Base-by-base conservation (phyloP, 805 yeast genomes). In the Limtongia smithiae region DNA sequence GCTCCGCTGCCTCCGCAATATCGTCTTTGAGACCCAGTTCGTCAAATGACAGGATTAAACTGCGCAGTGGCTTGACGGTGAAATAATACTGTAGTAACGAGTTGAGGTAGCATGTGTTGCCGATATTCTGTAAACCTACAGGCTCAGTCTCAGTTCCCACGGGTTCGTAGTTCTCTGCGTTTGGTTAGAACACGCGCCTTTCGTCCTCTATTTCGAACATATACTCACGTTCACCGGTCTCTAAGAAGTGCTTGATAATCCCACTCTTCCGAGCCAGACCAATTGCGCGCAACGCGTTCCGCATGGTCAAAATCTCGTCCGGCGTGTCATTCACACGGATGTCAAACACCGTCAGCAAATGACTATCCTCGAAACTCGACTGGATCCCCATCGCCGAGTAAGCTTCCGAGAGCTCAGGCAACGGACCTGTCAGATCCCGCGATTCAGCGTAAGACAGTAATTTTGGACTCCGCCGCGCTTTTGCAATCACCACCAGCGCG, bases 101-200 rank as follows among this genome's bases (percentile, higher is more conserved):
- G 65, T 93, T 91, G 65, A 93, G 72, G 60, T 90, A 90, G 67
- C 98, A 93, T 0, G 98, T 91, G 64, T 93, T 93, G 21, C 98
- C 98, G 54, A 89, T 90, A 64, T 93, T 93, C 66, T 84, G 86
- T 62, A 93, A 73, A 0, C 98, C 98, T 3, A 88, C 86, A 0
- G 98, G 98, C 79, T 33, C 35, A 1, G 32, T 80, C 17, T 68
- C 67, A 1, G 73, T 71, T 9, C 64, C 51, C 54, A 73, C 69
- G 58, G 43, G 43, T 20, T 17, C 34, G 4, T 24, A 31, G 17
- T 14, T 41, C 30, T 37, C 49, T 46, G 24, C 36, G 6, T 5
- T 14, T 7, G 6, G 9, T 17, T 35, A 17, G 30, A 31, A 11
- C 18, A 35, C 8, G 3, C n/a, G 7, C 35, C 35, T 2, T 27